Evolutionary conservation across 164 flowering plant genomes (phyloP).

Genomic region (Akebia trifoliata): DNA sequence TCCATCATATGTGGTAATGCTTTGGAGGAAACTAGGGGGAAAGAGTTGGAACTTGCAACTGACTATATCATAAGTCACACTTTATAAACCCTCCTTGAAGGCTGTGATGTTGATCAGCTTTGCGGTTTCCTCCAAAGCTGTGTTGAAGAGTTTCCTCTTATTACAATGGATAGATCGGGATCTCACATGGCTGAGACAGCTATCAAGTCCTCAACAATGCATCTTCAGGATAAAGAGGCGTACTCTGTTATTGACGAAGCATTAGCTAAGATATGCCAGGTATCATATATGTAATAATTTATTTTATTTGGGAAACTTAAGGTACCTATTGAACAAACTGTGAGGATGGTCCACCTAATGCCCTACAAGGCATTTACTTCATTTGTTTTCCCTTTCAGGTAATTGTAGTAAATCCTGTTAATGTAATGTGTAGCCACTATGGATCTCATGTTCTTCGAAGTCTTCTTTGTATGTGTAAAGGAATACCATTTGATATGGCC

Average conservation of each 20-base stretch:
- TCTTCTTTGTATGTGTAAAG: constrained; percentile 84
- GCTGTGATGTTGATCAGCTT: constrained; percentile 62
- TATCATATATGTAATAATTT: constrained; percentile 12
- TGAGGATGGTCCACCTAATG: not conserved
- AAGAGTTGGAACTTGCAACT: constrained; percentile 78
- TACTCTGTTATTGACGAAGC: constrained; percentile 56
- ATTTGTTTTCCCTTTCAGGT: constrained; percentile 39
- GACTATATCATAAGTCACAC: constrained; percentile 77
- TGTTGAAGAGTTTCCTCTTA: constrained; percentile 55
- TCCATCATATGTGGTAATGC: constrained; percentile 75
- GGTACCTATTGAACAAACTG: not conserved
- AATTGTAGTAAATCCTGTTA: constrained; percentile 46
- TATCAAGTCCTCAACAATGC: constrained; percentile 53
- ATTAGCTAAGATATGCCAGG: constrained; percentile 65
- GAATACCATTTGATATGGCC: constrained; percentile 58
- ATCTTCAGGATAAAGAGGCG: constrained; percentile 56
- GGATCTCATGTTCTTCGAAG: constrained; percentile 96
- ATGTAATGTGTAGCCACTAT: constrained; percentile 66
- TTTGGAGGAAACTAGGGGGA: constrained; percentile 81
- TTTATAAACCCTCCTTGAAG: constrained; percentile 71
- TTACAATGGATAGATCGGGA: constrained; percentile 77
- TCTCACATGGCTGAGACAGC: constrained; percentile 97
- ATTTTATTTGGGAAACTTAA: not conserved
- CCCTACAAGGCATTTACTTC: not conserved
- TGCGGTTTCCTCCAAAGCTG: constrained; percentile 63